Percentiles rank a stretch among this genome's conserved stretches.
Conservation (phyloP, 169 alveolate genomes). For the Plasmodium chabaudi region DNA sequence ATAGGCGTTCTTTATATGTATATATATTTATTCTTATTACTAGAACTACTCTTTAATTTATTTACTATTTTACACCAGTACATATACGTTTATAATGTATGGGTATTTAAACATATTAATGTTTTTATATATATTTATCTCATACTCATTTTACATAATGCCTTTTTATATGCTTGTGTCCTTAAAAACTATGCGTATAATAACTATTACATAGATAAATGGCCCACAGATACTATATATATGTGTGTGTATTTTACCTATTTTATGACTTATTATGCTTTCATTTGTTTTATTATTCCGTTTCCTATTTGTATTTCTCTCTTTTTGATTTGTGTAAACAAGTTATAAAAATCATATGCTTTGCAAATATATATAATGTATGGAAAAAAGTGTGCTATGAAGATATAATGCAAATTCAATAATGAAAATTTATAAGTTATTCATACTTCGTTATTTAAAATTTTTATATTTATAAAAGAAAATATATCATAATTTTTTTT, state of each 20-base stretch:
- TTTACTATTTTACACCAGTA: constrained; percentile 4
- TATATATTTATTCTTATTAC: neutral
- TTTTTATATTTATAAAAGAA: constrained; percentile 30
- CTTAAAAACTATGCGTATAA: constrained; percentile 10
- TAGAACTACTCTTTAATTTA: neutral
- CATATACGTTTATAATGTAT: neutral
- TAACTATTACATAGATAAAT: constrained; percentile 5
- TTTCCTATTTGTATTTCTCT: neutral
- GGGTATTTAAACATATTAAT: constrained; percentile 2
- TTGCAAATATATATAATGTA: constrained; percentile 1
- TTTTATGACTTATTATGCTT: neutral
- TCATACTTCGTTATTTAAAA: constrained; percentile 34
- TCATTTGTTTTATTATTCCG: neutral
- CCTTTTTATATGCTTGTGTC: neutral
- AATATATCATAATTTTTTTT: constrained; percentile 7
- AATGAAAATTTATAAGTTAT: constrained; percentile 18
- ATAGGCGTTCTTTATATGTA: constrained; percentile 3
- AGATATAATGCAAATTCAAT: constrained; percentile 28
- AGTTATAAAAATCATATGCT: neutral
- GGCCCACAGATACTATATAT: neutral
- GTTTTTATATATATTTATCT: constrained; percentile 4
- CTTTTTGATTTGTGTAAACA: neutral
- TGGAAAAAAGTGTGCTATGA: constrained; percentile 4
- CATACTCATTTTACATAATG: constrained; percentile 8
- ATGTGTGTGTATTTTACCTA: neutral